A percentile compares a stretch with the other conserved stretches of the same genome.
phyloP scores from a whole-genome alignment of 192 early-diverging fungal genomes.

The Polychytrium aggregatum region DNA sequence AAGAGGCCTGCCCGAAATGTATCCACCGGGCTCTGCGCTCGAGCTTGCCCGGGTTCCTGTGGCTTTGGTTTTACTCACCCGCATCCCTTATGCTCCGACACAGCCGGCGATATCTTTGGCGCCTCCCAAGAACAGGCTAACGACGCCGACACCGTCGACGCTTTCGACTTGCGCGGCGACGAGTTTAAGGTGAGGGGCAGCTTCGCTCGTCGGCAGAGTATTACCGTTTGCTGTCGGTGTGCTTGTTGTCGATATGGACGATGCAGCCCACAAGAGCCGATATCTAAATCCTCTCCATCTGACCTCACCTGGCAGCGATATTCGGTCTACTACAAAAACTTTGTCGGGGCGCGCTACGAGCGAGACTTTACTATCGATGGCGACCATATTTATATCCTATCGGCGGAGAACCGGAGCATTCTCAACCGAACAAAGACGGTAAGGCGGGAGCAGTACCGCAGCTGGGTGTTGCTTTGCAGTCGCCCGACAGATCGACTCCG shows the following conservation, averaged over 20 bases:
- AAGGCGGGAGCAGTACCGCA: conserved; percentile 5
- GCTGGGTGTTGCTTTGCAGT: not conserved
- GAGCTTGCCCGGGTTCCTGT: not conserved
- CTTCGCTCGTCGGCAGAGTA: not conserved
- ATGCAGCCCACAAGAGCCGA: not conserved
- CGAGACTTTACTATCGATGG: conserved; percentile 89
- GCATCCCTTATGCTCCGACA: too few relatives aligned
- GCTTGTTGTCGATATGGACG: not conserved
- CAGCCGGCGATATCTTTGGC: too few relatives aligned
- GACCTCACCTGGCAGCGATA: conserved; percentile 51
- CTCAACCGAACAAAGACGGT: conserved; percentile 79
- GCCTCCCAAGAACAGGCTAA: too few relatives aligned
- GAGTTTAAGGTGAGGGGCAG: not conserved
- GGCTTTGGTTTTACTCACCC: conserved; percentile 2
- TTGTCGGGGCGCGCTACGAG: conserved; percentile 71
- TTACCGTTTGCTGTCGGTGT: not conserved
- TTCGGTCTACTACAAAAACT: conserved; percentile 66
- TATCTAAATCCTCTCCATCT: not conserved
- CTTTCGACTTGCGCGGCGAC: not conserved
- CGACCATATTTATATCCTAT: conserved; percentile 83
- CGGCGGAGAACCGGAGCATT: conserved; percentile 62
- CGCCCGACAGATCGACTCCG: not conserved
- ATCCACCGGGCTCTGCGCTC: not conserved
- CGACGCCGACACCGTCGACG: too few relatives aligned
- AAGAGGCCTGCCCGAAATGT: not conserved